Percentiles rank a stretch among this genome's conserved stretches.
These are phyloP conservation scores for Fusarium nurragi DNA, from an alignment of 2,329 filamentous ascomycete genomes.

Conservation along the genomic window DNA sequence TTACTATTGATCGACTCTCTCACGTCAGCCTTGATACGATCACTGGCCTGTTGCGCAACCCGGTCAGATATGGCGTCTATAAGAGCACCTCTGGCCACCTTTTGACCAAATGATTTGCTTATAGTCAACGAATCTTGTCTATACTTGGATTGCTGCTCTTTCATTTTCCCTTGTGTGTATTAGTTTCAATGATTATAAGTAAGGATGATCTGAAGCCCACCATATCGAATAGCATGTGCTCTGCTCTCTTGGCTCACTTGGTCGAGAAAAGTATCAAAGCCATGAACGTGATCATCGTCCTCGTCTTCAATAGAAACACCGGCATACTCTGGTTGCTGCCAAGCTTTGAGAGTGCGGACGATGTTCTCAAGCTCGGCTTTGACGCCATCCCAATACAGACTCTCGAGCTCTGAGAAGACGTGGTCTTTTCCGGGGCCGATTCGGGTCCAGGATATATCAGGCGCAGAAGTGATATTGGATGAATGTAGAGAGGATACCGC, in stretches of 20 bases:
- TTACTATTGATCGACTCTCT: constrained; percentile 28
- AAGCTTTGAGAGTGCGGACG: constrained; percentile 34
- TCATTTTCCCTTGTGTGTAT: constrained; percentile 15
- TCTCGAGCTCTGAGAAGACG: constrained; percentile 29
- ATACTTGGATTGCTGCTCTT: constrained; percentile 2
- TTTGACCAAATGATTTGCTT: neutral
- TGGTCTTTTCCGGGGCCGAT: constrained; percentile 26
- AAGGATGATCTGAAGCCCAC: neutral
- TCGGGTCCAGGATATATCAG: constrained; percentile 25
- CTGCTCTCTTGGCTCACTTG: constrained; percentile 36
- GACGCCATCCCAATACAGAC: constrained; percentile 37
- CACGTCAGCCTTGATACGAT: constrained; percentile 25
- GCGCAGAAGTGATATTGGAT: constrained; percentile 24
- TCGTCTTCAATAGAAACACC: constrained; percentile 29
- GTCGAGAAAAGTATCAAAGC: constrained; percentile 38
- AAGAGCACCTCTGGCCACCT: constrained; percentile 7
- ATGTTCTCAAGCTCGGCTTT: constrained; percentile 39
- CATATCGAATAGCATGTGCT: constrained; percentile 35
- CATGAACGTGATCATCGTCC: constrained; percentile 27
- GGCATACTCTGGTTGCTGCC: constrained; percentile 29
- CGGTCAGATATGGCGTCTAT: constrained; percentile 18
- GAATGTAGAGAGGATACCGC: constrained; percentile 7
- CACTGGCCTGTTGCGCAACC: constrained; percentile 22
- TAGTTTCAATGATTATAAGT: neutral
- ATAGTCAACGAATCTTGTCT: neutral